Conservation (phyloP, 176 grass and related monocot species). For the Canna indica region DNA sequence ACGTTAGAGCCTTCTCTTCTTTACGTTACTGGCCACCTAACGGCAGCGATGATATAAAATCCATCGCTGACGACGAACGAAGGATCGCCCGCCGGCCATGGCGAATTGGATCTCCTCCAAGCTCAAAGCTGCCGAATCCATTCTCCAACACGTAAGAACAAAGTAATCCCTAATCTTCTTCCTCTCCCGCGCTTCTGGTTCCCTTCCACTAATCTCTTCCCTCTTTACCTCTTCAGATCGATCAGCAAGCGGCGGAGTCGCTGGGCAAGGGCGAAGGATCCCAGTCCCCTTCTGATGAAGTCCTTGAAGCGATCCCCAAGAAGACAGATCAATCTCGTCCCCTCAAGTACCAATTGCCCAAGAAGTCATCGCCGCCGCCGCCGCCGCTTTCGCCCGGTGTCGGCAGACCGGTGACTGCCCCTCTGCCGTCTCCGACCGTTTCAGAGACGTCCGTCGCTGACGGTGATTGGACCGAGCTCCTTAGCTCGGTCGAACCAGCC, state of each 20-base stretch:
- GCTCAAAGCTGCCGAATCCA: slow-evolving; percentile 88
- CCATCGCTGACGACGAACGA: not conserved
- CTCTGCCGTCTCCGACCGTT: not conserved
- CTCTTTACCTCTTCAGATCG: slow-evolving; percentile 45
- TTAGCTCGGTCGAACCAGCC: slow-evolving; percentile 18
- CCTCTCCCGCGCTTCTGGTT: not conserved
- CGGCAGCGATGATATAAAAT: not conserved
- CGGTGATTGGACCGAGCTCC: slow-evolving; percentile 44
- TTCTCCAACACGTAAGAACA: slow-evolving; percentile 72
- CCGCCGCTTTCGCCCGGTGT: slow-evolving; percentile 7
- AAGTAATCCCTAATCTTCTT: not conserved
- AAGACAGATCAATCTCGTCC: slow-evolving; percentile 6
- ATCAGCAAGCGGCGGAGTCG: slow-evolving; percentile 90
- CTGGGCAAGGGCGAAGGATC: slow-evolving; percentile 50
- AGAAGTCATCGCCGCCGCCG: slow-evolving; percentile 14
- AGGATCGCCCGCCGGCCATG: slow-evolving; percentile 25
- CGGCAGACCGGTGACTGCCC: not conserved
- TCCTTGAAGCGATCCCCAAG: slow-evolving; percentile 7
- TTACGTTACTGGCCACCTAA: not conserved
- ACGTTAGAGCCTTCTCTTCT: not conserved
- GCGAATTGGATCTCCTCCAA: slow-evolving; percentile 94
- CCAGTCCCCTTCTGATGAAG: slow-evolving; percentile 34
- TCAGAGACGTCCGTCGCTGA: slow-evolving; percentile 6
- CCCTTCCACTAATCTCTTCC: not conserved
- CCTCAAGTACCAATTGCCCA: slow-evolving; percentile 21